Percentiles rank a stretch among this genome's conserved stretches.
These are phyloP conservation scores for Phytophthora multivora DNA, from an alignment of 352 stramenopile genomes.

Conservation along the genomic window DNA sequence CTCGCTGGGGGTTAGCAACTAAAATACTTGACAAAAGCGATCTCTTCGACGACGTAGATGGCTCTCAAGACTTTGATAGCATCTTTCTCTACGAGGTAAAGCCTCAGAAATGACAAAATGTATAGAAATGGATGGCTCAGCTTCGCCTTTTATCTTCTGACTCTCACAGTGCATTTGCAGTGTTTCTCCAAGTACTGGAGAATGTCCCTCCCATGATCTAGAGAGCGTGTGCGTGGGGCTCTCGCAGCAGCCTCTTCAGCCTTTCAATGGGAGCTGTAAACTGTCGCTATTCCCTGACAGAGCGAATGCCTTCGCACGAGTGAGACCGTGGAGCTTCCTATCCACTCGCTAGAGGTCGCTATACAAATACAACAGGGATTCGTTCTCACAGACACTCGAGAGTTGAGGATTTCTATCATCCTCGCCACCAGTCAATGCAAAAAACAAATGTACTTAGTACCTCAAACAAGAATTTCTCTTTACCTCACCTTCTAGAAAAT, in stretches of 20 bases:
- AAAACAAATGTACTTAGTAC: background rate
- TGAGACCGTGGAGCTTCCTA: constrained; percentile 23
- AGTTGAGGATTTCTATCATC: constrained; percentile 29
- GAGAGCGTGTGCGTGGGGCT: constrained; percentile 38
- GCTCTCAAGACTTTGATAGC: constrained; percentile 38
- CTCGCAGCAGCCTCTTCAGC: constrained; percentile 45
- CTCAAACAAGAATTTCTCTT: background rate
- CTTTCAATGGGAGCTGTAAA: constrained; percentile 32
- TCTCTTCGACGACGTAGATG: constrained; percentile 26
- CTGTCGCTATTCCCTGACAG: constrained; percentile 14
- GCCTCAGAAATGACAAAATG: constrained; percentile 4
- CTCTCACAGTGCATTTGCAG: constrained; percentile 32
- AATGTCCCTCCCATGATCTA: constrained; percentile 50
- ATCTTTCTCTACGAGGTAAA: constrained; percentile 68
- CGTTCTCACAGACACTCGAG: constrained; percentile 32
- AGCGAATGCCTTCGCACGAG: constrained; percentile 4
- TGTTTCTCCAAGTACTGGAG: background rate
- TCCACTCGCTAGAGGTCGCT: constrained; percentile 20
- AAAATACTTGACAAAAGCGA: constrained; percentile 35
- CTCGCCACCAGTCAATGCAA: constrained; percentile 18
- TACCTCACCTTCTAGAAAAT: constrained; percentile 23
- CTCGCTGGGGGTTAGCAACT: constrained; percentile 52
- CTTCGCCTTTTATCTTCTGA: constrained; percentile 70
- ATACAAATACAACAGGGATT: constrained; percentile 9
- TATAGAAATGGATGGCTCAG: constrained; percentile 57